These are phyloP conservation scores for Russula abietina DNA, from an alignment of 768 basidiomycete genomes.

Conservation along the genomic window DNA sequence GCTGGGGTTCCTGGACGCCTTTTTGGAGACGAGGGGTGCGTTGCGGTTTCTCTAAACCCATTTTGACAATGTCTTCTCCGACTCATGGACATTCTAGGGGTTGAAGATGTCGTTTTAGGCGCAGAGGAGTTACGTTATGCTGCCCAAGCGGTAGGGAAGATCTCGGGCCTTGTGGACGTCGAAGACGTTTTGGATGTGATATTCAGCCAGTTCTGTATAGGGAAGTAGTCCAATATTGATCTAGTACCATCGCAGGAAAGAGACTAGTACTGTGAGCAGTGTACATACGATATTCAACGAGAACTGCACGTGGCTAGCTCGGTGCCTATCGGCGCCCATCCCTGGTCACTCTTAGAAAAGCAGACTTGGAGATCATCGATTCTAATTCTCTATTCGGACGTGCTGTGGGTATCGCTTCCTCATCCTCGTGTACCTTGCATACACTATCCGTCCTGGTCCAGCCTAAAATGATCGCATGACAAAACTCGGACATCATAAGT, in stretches of 20 bases:
- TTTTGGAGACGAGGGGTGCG: constrained; percentile 42
- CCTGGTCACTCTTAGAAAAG: background rate
- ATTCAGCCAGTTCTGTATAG: constrained; percentile 72
- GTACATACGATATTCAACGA: background rate
- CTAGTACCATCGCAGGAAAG: background rate
- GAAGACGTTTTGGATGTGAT: constrained; percentile 81
- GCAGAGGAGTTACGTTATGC: constrained; percentile 89
- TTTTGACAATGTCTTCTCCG: background rate
- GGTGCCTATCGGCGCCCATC: background rate
- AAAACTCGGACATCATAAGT: background rate
- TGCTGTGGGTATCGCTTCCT: constrained; percentile 5
- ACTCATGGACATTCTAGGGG: constrained; percentile 34
- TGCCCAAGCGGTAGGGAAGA: constrained; percentile 71
- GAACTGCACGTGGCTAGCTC: background rate
- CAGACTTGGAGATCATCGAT: background rate
- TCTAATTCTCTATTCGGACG: constrained; percentile 7
- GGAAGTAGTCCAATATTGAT: constrained; percentile 7
- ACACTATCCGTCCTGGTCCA: background rate
- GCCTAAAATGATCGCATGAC: background rate
- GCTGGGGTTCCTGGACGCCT: constrained; percentile 53
- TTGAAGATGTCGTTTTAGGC: constrained; percentile 70
- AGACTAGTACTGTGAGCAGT: background rate
- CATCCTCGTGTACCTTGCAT: background rate
- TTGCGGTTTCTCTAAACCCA: constrained; percentile 5
- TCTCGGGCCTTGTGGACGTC: constrained; percentile 73